phyloP scores from a whole-genome alignment of 768 basidiomycete genomes.

The Infundibulicybe gibba region DNA sequence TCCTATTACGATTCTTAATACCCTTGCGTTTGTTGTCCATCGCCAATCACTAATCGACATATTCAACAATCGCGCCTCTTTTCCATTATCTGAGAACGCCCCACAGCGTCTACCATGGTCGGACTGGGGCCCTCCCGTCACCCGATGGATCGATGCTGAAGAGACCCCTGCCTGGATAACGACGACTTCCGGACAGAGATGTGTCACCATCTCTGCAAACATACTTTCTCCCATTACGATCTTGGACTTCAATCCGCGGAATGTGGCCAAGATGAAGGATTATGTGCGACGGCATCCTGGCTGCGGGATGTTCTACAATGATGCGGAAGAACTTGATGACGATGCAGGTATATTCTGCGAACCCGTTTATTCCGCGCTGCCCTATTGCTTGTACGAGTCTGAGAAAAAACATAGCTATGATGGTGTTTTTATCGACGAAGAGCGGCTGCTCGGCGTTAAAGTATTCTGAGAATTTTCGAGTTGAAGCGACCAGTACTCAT shows the following conservation, averaged over 20 bases:
- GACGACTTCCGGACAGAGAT: constrained; percentile 30
- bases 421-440: not conserved
- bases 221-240: not conserved
- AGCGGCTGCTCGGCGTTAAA: not conserved
- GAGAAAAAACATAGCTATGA: not conserved
- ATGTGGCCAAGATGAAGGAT: not conserved
- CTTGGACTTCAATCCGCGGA: not conserved
- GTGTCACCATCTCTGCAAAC: constrained; percentile 14
- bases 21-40: constrained; percentile 32
- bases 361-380: not conserved
- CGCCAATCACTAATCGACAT: constrained; percentile 21
- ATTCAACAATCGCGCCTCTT: constrained; percentile 4
- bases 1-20: not conserved
- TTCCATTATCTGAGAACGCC: too few relatives aligned
- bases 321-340: not conserved
- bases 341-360: not conserved
- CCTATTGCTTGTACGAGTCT: not conserved
- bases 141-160: constrained; percentile 28
- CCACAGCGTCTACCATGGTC: constrained; percentile 10
- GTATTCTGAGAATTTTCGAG: not conserved
- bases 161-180: constrained; percentile 34
- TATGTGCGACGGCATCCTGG: not conserved
- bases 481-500: not conserved
- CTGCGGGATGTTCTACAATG: not conserved
- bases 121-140: constrained; percentile 28